Percentiles rank a stretch among this genome's conserved stretches.
These are phyloP conservation scores for Trypanosoma melophagium DNA, from an alignment of 208 protist genomes.

Conservation along the genomic window DNA sequence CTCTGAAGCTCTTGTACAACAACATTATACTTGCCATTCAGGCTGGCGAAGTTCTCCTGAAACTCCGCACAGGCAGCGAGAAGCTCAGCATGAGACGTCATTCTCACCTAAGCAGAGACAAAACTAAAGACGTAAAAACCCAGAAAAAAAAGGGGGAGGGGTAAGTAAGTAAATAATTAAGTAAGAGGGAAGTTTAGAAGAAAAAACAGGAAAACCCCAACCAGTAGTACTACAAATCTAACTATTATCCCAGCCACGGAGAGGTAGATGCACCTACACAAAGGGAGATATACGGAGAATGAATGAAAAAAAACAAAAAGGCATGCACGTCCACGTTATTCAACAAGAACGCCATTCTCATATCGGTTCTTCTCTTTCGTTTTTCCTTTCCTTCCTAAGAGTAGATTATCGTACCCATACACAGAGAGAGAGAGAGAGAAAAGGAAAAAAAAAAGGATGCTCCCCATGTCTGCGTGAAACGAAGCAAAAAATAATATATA, in stretches of 20 bases:
- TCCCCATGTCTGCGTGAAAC: no score
- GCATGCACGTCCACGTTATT: no score
- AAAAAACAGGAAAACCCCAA: not conserved
- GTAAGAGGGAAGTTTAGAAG: not conserved
- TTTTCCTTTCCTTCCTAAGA: no score
- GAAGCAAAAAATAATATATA: not conserved
- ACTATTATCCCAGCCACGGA: no score
- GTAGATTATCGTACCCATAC: no score
- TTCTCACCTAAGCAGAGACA: not conserved
- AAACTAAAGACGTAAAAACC: constrained; percentile 12
- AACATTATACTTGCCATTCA: constrained; percentile 71
- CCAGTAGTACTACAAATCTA: not conserved
- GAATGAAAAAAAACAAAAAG: no score
- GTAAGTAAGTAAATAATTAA: constrained; percentile 17
- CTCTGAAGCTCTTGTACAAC: constrained; percentile 43
- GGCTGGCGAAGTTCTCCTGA: constrained; percentile 75
- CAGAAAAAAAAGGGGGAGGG: constrained; percentile 8
- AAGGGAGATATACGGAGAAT: no score
- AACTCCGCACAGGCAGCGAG: constrained; percentile 78
- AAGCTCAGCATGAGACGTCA: constrained; percentile 77
- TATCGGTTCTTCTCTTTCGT: no score
- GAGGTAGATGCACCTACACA: no score
- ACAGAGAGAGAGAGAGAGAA: no score
- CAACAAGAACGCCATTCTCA: no score
- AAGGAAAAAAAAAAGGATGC: no score